These are phyloP conservation scores for Xylaria sp. DNA, from an alignment of 495 filamentous ascomycete genomes.

Conservation along the genomic window DNA sequence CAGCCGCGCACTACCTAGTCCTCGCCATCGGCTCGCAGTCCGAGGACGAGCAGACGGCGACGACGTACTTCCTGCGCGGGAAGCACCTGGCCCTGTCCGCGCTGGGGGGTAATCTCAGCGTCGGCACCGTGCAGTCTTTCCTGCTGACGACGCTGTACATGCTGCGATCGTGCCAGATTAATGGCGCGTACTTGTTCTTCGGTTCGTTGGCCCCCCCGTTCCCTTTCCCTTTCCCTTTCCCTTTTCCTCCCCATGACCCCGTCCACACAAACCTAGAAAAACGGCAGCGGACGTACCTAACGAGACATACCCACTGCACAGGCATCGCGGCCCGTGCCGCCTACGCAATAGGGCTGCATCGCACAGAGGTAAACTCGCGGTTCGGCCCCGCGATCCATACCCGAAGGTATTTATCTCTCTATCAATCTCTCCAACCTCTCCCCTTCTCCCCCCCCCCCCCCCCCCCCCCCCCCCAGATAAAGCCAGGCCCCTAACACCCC, in stretches of 20 bases:
- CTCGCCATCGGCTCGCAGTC: slow-evolving; percentile 67
- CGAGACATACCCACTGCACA: not conserved
- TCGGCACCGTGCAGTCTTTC: slow-evolving; percentile 65
- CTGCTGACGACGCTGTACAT: slow-evolving; percentile 67
- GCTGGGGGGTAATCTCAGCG: slow-evolving; percentile 62
- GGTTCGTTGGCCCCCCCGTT: slow-evolving; percentile 35
- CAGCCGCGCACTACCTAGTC: slow-evolving; percentile 64
- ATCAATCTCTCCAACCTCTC: not conserved
- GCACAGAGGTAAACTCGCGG: slow-evolving; percentile 65
- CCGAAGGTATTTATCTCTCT: slow-evolving; percentile 32
- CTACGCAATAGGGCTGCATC: slow-evolving; percentile 66
- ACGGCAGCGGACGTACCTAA: not conserved
- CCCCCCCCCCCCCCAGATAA: not conserved
- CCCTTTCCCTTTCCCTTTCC: no score
- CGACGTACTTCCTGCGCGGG: slow-evolving; percentile 63
- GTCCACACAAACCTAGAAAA: slow-evolving; percentile 30
- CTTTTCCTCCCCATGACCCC: no score
- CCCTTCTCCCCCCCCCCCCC: not conserved
- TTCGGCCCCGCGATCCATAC: slow-evolving; percentile 59
- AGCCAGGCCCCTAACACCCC: slow-evolving; percentile 21
- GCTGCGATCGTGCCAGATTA: slow-evolving; percentile 66
- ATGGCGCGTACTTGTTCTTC: slow-evolving; percentile 66
- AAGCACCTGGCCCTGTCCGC: slow-evolving; percentile 61
- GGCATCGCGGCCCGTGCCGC: slow-evolving; percentile 64
- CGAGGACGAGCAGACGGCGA: slow-evolving; percentile 55